A percentile compares a stretch with the other conserved stretches of the same genome.
phyloP scores from a whole-genome alignment of 2,329 filamentous ascomycete genomes.

The Apiospora aurea region DNA sequence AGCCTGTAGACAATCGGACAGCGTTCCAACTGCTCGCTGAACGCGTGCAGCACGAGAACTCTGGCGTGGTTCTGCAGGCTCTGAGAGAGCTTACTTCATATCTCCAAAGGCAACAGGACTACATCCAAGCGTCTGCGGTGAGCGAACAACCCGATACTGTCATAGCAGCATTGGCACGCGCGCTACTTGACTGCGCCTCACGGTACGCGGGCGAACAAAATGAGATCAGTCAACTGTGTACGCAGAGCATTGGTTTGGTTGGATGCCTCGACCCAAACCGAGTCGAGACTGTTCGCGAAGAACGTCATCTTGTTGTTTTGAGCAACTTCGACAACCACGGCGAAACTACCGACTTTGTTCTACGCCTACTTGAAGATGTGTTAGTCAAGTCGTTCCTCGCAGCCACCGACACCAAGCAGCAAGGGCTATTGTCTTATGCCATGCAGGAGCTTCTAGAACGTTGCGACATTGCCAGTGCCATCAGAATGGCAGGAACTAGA shows the following conservation, averaged over 20 bases:
- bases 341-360: constrained; percentile 85
- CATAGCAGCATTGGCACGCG: constrained; percentile 74
- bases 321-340: constrained; percentile 82
- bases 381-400: constrained; percentile 92
- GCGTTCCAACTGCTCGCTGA: constrained; percentile 74
- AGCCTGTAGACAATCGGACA: constrained; percentile 69
- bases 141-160: constrained; percentile 84
- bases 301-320: constrained; percentile 83
- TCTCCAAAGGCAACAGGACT: constrained; percentile 75
- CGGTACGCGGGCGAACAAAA: constrained; percentile 75
- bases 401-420: constrained; percentile 83
- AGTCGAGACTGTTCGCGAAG: constrained; percentile 79
- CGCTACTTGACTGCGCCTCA: constrained; percentile 84
- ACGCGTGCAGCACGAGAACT: constrained; percentile 82
- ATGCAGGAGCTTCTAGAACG: constrained; percentile 91
- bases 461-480: constrained; percentile 73
- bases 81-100: constrained; percentile 79
- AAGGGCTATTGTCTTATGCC: constrained; percentile 90
- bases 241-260: constrained; percentile 84
- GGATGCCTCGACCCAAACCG: constrained; percentile 92
- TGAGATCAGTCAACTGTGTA: constrained; percentile 75
- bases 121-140: constrained; percentile 79
- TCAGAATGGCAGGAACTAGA: constrained; percentile 48
- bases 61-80: constrained; percentile 83
- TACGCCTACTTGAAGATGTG: constrained; percentile 85